phyloP scores from a whole-genome alignment of 2,329 filamentous ascomycete genomes.

The Colletotrichum truncatum region DNA sequence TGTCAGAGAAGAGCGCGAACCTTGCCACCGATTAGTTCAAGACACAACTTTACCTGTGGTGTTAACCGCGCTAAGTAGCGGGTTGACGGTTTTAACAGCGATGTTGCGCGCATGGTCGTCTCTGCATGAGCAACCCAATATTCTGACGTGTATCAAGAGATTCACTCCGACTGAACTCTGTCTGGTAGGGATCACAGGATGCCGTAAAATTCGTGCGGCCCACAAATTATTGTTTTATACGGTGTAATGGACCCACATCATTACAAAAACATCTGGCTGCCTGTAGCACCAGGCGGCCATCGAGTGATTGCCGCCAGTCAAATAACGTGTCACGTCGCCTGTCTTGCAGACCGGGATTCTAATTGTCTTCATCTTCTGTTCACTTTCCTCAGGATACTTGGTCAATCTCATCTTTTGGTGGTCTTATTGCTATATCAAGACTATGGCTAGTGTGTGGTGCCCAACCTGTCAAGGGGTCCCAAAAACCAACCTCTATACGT shows the following conservation, averaged over 20 bases:
- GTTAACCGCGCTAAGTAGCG: neutral
- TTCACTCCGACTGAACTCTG: neutral
- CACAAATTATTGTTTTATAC: neutral
- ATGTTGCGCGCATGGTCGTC: constrained; percentile 22
- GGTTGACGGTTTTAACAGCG: constrained; percentile 4
- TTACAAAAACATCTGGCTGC: neutral
- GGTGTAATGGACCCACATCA: neutral
- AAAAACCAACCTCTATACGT: too few species aligned
- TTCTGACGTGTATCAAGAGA: neutral
- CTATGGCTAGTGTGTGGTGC: too few species aligned
- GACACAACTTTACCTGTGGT: neutral
- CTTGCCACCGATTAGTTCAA: neutral
- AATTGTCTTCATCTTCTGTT: too few species aligned
- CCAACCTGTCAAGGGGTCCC: too few species aligned
- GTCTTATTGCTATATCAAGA: too few species aligned
- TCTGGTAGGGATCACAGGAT: neutral
- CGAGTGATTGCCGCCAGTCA: too few species aligned
- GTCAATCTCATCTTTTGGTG: too few species aligned
- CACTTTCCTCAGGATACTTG: too few species aligned
- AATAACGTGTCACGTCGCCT: too few species aligned
- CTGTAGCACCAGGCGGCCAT: too few species aligned
- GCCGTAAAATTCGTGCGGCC: constrained; percentile 6
- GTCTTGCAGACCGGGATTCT: too few species aligned
- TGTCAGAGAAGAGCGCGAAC: neutral
- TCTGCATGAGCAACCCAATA: neutral